A percentile compares a stretch with the other conserved stretches of the same genome.
Evolutionary conservation across 2,329 filamentous ascomycete species (phyloP).

Genomic region (Trichoderma sp.): DNA sequence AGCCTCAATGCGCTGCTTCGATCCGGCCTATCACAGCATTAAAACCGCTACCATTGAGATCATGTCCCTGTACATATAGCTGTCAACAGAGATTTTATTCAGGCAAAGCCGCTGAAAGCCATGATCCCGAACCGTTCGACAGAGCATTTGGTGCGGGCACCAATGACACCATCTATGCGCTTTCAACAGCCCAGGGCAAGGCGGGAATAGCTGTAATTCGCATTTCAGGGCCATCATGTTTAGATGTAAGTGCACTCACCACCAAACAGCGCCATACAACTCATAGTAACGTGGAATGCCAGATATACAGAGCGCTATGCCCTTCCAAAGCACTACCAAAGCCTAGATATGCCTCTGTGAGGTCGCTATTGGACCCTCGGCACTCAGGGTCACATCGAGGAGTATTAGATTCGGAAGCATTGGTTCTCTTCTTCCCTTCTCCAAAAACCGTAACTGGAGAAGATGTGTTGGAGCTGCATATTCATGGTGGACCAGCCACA

Average conservation of each 20-base stretch:
- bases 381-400: conserved; percentile 40
- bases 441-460: conserved; percentile 89
- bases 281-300: conserved; percentile 19
- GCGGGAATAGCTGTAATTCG: conserved; percentile 91
- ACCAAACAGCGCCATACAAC: not conserved
- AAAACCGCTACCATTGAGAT: not conserved
- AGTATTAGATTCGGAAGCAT: conserved; percentile 76
- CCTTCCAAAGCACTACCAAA: conserved; percentile 50
- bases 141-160: conserved; percentile 31
- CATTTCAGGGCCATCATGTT: conserved; percentile 78
- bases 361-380: conserved; percentile 68
- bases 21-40: not conserved
- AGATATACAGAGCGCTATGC: conserved; percentile 59
- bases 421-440: conserved; percentile 80
- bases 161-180: conserved; percentile 79
- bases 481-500: conserved; percentile 90
- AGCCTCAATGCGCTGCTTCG: conserved; percentile 12
- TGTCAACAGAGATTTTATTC: not conserved
- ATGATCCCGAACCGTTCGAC: not conserved
- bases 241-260: conserved; percentile 55
- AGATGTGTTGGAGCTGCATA: conserved; percentile 87
- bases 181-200: conserved; percentile 83
- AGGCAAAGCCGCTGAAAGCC: no score
- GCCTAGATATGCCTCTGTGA: conserved; percentile 67
- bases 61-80: not conserved